These are phyloP conservation scores for Abrus pulchellus DNA, from an alignment of 306 rosid species.

Conservation along the genomic window DNA sequence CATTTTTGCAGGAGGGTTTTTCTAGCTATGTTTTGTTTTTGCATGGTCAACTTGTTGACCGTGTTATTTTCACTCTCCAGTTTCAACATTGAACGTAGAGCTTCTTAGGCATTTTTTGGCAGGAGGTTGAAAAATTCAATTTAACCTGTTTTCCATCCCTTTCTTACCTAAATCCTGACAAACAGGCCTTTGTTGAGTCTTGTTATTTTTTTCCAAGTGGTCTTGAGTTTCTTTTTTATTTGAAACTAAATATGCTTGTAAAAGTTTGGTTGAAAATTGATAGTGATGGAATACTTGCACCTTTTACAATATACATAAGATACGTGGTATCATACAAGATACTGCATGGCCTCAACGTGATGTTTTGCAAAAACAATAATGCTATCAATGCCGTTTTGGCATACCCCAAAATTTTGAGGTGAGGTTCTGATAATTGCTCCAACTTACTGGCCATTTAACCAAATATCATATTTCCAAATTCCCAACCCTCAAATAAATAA, in stretches of 20 bases:
- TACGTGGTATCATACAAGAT: background rate
- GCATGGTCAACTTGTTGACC: constrained; percentile 62
- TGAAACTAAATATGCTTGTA: constrained; percentile 12
- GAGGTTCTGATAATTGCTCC: background rate
- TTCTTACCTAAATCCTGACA: constrained; percentile 43
- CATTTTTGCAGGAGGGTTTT: constrained; percentile 66
- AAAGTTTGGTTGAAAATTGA: constrained; percentile 16
- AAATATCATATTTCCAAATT: too few species aligned
- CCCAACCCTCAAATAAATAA: too few species aligned
- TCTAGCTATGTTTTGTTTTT: constrained; percentile 50
- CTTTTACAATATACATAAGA: background rate
- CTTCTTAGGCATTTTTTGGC: constrained; percentile 51
- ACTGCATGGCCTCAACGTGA: background rate
- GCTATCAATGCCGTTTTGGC: background rate
- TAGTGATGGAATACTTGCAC: constrained; percentile 26
- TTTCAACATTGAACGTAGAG: constrained; percentile 54
- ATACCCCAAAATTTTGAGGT: too few species aligned
- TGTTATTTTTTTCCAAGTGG: constrained; percentile 21
- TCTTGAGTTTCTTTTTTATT: constrained; percentile 37
- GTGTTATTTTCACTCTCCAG: constrained; percentile 61
- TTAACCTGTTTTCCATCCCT: constrained; percentile 40
- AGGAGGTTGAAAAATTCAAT: constrained; percentile 52
- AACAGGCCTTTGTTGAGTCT: constrained; percentile 55
- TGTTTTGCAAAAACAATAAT: background rate
- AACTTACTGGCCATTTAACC: too few species aligned